Evolutionary conservation across 352 stramenopile genomes (phyloP).

Genomic region (Phytophthora pistaciae): DNA sequence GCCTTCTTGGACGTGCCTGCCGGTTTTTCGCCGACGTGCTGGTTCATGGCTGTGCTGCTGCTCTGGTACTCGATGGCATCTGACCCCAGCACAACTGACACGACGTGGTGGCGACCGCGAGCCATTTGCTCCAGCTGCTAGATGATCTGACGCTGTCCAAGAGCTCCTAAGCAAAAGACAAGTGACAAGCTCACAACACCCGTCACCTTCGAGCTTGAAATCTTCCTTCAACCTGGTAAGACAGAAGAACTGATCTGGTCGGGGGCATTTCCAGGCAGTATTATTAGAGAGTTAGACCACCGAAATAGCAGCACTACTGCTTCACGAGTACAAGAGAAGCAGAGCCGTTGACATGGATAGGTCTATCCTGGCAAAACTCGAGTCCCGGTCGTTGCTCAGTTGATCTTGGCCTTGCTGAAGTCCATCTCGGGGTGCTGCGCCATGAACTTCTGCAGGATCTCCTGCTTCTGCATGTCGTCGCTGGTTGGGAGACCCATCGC

Average conservation of each 20-base stretch:
- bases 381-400: slow-evolving; percentile 49
- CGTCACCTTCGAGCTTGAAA: neutral
- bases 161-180: slow-evolving; percentile 16
- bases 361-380: neutral
- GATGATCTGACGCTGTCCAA: neutral
- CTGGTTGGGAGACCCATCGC: slow-evolving; percentile 96
- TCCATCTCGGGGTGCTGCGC: slow-evolving; percentile 99
- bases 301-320: slow-evolving; percentile 11
- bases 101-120: slow-evolving; percentile 50
- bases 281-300: slow-evolving; percentile 29
- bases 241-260: slow-evolving; percentile 29
- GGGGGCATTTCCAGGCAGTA: slow-evolving; percentile 20
- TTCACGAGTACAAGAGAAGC: neutral
- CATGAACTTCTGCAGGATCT: slow-evolving; percentile 99
- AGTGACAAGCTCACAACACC: slow-evolving; percentile 11
- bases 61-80: slow-evolving; percentile 65
- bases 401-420: slow-evolving; percentile 99
- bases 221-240: neutral
- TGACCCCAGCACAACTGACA: slow-evolving; percentile 71
- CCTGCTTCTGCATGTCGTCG: slow-evolving; percentile 98
- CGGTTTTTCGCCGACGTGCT: slow-evolving; percentile 38
- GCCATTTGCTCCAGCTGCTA: slow-evolving; percentile 21
- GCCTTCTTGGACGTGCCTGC: slow-evolving; percentile 13
- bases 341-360: neutral
- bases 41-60: slow-evolving; percentile 57